Evolutionary conservation across 2,329 filamentous ascomycete genomes (phyloP), one percentile per base, ranked within the genome.

Genomic region (Celoporthe dispersa): DNA sequence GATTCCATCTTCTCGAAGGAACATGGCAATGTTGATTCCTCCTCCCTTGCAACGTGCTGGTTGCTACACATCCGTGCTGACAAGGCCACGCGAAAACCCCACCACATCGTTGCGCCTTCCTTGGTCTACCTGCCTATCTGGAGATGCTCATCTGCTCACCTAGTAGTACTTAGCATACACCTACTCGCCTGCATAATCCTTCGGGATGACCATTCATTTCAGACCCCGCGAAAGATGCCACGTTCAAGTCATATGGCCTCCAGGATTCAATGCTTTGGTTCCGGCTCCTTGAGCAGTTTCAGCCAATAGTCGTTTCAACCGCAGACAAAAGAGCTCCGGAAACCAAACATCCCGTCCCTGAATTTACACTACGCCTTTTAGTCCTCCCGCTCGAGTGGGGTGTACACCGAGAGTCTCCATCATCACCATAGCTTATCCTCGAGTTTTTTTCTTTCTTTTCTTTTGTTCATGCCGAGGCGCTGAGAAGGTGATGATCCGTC

Each of bases 311-410:
- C 37, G 64, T 66, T n/a, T 66, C 33, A 66, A 35, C 37, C 51
- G 35, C 53, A 39, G 37, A 48, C 35, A 35, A 48, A 53, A 37
- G 35, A 9, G 22, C 55, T 25, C n/a, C 65, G 55, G 65, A 51
- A 67, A 51, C 65, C 37, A 67, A 60, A 44, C 65, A 31, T 67
- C 65, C 65, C 65, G 65, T 48, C 55, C 55, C 31, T 61, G 57
- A 35, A 37, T 37, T 33, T 25, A 57, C 53, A 57, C 25, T 57
- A 57, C 16, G 59, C 22, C 16, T 48, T 39, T 60, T 61, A 61
- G 41, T 48, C 44, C 31, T 53, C 41, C 41, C 63, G 19, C 8
- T 16, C 16, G 22, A 22, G 33, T 28, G 41, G 44, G 25, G 41
- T 31, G 44, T 35, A 19, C n/a, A n/a, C 39, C 31, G 11, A 41